phyloP scores from a whole-genome alignment of 805 yeast species.

The Citeromyces matritensis region DNA sequence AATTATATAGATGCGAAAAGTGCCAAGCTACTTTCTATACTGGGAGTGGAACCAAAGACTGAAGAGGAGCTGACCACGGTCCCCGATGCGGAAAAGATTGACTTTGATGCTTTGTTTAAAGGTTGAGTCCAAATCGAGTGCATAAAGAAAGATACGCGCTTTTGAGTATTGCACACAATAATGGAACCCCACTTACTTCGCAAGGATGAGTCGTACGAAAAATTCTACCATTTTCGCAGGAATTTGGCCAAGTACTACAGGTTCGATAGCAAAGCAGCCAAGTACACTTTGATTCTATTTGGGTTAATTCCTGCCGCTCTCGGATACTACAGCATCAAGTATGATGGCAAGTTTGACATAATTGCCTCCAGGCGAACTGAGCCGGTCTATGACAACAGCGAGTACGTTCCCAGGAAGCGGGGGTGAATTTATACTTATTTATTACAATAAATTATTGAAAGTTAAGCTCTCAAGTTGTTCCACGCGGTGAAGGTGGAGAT shows the following conservation, averaged over 20 bases:
- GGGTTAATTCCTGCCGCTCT: slow-evolving; percentile 16
- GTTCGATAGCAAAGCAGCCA: slow-evolving; percentile 13
- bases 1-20: background rate
- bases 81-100: background rate
- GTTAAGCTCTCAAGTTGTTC: too few species aligned
- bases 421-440: background rate
- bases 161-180: background rate
- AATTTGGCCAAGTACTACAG: slow-evolving; percentile 14
- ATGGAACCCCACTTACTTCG: slow-evolving; percentile 4
- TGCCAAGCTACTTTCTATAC: background rate
- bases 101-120: background rate
- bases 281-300: slow-evolving; percentile 12
- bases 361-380: slow-evolving; percentile 15
- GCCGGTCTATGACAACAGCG: slow-evolving; percentile 8
- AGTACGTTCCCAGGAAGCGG: slow-evolving; percentile 3
- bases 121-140: background rate
- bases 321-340: slow-evolving; percentile 14
- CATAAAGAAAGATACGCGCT: background rate
- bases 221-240: slow-evolving; percentile 14
- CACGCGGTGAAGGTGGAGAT: too few species aligned
- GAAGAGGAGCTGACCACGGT: background rate
- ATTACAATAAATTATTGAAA: background rate
- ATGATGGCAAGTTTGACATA: slow-evolving; percentile 9
- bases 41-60: background rate
- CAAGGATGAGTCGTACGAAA: slow-evolving; percentile 15